Evolutionary conservation across 2,329 filamentous ascomycete species (phyloP).

Genomic region (Coleophoma cylindrospora): DNA sequence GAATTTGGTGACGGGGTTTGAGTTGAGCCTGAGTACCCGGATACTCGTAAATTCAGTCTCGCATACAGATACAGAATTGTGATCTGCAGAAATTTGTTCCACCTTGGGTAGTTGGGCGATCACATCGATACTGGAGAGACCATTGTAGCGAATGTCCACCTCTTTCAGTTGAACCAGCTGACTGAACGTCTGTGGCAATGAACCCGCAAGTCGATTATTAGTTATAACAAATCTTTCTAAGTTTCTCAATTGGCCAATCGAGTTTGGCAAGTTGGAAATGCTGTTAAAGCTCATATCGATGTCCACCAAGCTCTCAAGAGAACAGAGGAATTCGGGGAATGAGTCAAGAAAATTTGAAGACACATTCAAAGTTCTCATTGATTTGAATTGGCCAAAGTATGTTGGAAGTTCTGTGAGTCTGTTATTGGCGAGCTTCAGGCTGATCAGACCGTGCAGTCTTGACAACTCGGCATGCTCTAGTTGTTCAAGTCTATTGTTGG

Average conservation of each 20-base stretch:
- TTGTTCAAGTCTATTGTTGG: slow-evolving; percentile 87
- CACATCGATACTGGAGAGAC: slow-evolving; percentile 81
- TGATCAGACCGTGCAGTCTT: slow-evolving; percentile 70
- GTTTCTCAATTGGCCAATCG: slow-evolving; percentile 72
- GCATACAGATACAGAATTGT: slow-evolving; percentile 89
- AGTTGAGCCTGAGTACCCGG: slow-evolving; percentile 81
- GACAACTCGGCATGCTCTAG: slow-evolving; percentile 81
- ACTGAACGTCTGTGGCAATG: slow-evolving; percentile 68
- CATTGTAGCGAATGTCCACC: slow-evolving; percentile 91
- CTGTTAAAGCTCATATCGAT: slow-evolving; percentile 96
- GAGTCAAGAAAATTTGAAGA: slow-evolving; percentile 87
- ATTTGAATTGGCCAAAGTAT: slow-evolving; percentile 77
- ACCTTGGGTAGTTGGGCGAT: slow-evolving; percentile 79
- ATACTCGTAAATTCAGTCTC: slow-evolving; percentile 83
- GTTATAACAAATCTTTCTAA: slow-evolving; percentile 91
- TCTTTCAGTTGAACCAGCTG: slow-evolving; percentile 77
- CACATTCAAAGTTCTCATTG: slow-evolving; percentile 78
- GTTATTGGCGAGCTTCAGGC: slow-evolving; percentile 92
- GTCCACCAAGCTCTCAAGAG: slow-evolving; percentile 78
- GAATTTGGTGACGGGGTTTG: slow-evolving; percentile 93
- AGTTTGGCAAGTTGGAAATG: slow-evolving; percentile 70
- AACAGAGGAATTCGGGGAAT: slow-evolving; percentile 82
- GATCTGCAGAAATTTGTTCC: slow-evolving; percentile 83
- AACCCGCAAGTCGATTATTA: slow-evolving; percentile 80
- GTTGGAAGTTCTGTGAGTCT: slow-evolving; percentile 71